Percentiles rank a stretch among this genome's conserved stretches.
These are phyloP conservation scores for Begonia peltatifolia DNA, from an alignment of 306 rosid genomes.

Conservation along the genomic window DNA sequence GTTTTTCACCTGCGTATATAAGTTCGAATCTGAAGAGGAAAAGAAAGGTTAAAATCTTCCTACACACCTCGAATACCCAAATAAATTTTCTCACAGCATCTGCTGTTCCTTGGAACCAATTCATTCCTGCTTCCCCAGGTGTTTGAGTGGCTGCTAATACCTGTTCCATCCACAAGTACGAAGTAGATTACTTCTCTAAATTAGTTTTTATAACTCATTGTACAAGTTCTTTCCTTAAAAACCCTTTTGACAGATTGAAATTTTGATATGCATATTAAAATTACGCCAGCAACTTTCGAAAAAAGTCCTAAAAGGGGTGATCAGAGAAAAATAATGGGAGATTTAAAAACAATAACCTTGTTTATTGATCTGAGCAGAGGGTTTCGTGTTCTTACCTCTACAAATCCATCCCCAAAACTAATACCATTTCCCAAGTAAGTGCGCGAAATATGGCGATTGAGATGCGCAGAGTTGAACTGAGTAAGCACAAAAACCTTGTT, in stretches of 20 bases:
- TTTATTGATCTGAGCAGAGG: background rate
- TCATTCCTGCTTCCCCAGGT: conserved; percentile 34
- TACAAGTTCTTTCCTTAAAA: no score
- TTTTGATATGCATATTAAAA: no score
- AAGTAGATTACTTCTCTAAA: no score
- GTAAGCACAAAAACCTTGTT: conserved; percentile 36
- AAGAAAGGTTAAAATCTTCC: conserved; percentile 1
- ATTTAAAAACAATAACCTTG: no score
- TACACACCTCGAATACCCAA: conserved; percentile 36
- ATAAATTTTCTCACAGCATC: conserved; percentile 40
- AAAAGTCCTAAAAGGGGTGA: no score
- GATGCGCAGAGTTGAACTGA: conserved; percentile 33
- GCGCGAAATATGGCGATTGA: conserved; percentile 35
- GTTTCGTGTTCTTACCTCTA: conserved; percentile 23
- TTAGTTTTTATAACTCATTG: no score
- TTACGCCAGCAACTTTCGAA: no score
- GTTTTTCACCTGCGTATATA: no score
- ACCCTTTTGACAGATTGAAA: no score
- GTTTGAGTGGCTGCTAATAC: conserved; percentile 40
- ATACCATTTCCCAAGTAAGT: conserved; percentile 36
- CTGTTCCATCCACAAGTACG: conserved; percentile 7
- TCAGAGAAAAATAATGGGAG: no score
- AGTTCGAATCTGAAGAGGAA: background rate
- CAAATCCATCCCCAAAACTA: conserved; percentile 36
- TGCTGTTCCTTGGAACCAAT: conserved; percentile 51